phyloP scores from a whole-genome alignment of 345 rosid genomes.

The Crucihimalaya himalaica region DNA sequence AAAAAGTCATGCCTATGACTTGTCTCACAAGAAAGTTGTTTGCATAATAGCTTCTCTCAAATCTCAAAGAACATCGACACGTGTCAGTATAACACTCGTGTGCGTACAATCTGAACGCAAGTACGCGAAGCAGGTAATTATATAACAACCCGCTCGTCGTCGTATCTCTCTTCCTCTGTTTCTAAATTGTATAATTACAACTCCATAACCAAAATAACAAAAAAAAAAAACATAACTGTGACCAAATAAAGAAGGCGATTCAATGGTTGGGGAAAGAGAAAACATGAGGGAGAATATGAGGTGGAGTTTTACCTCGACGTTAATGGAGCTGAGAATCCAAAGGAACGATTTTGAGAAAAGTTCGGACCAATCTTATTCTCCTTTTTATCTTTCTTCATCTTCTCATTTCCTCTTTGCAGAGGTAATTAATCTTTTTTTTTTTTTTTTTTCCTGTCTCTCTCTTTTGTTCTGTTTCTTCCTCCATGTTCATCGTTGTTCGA shows the following conservation, averaged over 20 bases:
- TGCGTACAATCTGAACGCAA: neutral
- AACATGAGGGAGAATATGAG: neutral
- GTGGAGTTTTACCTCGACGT: constrained; percentile 5
- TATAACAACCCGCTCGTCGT: neutral
- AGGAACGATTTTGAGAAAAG: constrained; percentile 35
- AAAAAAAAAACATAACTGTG: neutral
- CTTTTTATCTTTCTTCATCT: constrained; percentile 33
- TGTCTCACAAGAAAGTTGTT: neutral
- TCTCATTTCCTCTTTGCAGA: constrained; percentile 48
- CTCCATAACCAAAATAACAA: neutral
- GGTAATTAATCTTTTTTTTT: constrained; percentile 33
- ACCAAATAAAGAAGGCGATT: constrained; percentile 11
- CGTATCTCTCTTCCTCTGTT: neutral
- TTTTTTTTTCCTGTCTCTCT: too few species aligned
- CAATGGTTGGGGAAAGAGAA: constrained; percentile 23
- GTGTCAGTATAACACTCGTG: neutral
- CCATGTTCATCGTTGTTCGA: neutral
- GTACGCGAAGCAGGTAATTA: neutral
- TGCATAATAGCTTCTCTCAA: neutral
- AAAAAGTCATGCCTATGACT: neutral
- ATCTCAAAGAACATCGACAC: neutral
- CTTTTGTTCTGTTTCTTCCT: neutral
- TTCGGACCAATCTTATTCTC: constrained; percentile 23
- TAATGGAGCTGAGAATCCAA: constrained; percentile 25
- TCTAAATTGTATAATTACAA: neutral